Conservation (phyloP, 768 basidiomycete species). For the Calvatia gigantea region DNA sequence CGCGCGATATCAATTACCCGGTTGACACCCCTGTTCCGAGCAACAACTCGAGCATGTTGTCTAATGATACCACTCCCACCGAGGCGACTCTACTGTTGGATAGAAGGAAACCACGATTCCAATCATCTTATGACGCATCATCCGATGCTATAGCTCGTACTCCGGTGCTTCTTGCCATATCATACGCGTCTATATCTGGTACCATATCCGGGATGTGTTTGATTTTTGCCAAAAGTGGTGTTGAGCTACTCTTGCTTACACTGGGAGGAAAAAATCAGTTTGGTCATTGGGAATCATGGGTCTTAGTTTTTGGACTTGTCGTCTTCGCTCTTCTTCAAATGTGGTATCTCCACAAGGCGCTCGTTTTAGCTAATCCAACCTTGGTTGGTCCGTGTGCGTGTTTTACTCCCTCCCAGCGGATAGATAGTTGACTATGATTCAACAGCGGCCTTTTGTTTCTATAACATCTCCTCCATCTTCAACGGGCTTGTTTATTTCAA, state of each 20-base stretch:
- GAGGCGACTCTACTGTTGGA: slow-evolving; percentile 53
- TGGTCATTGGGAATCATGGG: slow-evolving; percentile 82
- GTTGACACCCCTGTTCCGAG: slow-evolving; percentile 36
- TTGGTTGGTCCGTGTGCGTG: slow-evolving; percentile 80
- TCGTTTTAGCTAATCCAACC: slow-evolving; percentile 81
- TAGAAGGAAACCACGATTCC: slow-evolving; percentile 21
- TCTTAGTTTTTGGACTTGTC: slow-evolving; percentile 67
- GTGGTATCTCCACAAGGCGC: slow-evolving; percentile 79
- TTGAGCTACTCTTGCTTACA: slow-evolving; percentile 82
- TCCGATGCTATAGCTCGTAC: slow-evolving; percentile 37
- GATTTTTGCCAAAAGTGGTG: slow-evolving; percentile 90
- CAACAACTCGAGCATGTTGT: slow-evolving; percentile 15
- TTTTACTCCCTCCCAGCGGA: slow-evolving; percentile 4
- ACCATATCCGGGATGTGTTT: slow-evolving; percentile 91
- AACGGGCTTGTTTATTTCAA: slow-evolving; percentile 89
- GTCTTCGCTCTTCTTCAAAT: slow-evolving; percentile 77
- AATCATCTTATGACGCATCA: slow-evolving; percentile 10
- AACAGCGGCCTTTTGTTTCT: slow-evolving; percentile 88
- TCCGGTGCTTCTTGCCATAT: slow-evolving; percentile 67
- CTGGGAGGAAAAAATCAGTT: slow-evolving; percentile 76
- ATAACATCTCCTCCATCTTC: slow-evolving; percentile 88
- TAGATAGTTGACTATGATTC: slow-evolving; percentile 17
- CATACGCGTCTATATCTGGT: slow-evolving; percentile 85
- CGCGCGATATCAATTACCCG: slow-evolving; percentile 33
- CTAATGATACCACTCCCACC: slow-evolving; percentile 1